Conservation (phyloP, 768 basidiomycete genomes). For the Candolleomyces aberdarensis region DNA sequence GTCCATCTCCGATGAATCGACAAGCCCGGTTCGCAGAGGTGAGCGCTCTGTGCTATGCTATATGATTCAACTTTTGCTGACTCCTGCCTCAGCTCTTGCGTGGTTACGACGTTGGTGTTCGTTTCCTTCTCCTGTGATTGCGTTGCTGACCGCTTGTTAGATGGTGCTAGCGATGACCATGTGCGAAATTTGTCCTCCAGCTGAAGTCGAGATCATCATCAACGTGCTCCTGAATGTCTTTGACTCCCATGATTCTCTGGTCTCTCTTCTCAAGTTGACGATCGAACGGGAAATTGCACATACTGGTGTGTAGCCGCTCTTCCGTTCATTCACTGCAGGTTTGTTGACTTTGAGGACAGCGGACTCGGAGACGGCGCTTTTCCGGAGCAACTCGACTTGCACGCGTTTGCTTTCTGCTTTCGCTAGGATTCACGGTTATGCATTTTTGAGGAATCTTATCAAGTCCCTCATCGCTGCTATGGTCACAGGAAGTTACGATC, state of each 20-base stretch:
- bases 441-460: constrained; percentile 80
- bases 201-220: constrained; percentile 81
- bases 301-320: constrained; percentile 50
- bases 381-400: constrained; percentile 85
- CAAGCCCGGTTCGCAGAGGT: constrained; percentile 61
- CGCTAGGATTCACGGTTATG: constrained; percentile 87
- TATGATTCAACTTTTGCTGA: neutral
- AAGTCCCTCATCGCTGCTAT: constrained; percentile 76
- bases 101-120: constrained; percentile 61
- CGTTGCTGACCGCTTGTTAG: constrained; percentile 28
- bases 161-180: constrained; percentile 81
- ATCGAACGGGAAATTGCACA: constrained; percentile 81
- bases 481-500: constrained; percentile 65
- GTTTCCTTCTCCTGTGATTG: neutral
- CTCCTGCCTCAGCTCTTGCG: constrained; percentile 55
- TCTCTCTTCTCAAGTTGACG: constrained; percentile 76
- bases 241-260: constrained; percentile 69
- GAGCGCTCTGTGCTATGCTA: constrained; percentile 12
- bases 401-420: constrained; percentile 86
- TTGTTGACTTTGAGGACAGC: constrained; percentile 9
- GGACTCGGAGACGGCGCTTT: constrained; percentile 81
- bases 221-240: constrained; percentile 84
- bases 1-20: constrained; percentile 41
- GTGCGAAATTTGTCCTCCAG: constrained; percentile 78
- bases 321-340: neutral